These are phyloP conservation scores for Capsicum rhomboideum DNA, from an alignment of 257 asterid genomes.

Conservation along the genomic window DNA sequence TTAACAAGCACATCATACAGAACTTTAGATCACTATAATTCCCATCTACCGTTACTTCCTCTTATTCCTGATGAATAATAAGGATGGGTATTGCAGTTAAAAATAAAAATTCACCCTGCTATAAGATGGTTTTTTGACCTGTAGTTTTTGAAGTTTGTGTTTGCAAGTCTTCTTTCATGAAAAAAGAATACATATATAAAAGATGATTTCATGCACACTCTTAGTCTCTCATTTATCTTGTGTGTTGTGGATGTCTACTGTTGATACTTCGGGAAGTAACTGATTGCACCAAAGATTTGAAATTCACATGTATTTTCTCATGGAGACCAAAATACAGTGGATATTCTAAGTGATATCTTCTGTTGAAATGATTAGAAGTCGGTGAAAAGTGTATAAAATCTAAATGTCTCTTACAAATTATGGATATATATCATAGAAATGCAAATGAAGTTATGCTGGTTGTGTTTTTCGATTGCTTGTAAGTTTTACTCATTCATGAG, in stretches of 20 bases:
- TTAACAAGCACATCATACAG: background rate
- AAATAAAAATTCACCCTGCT: background rate
- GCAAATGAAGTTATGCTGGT: background rate
- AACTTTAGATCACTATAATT: conserved; percentile 2
- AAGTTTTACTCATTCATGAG: background rate
- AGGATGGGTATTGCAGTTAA: no score
- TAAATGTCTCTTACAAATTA: background rate
- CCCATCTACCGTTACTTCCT: background rate
- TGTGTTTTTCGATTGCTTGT: background rate
- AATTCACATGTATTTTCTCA: background rate
- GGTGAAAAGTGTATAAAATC: background rate
- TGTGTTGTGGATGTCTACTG: background rate
- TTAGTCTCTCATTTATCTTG: no score
- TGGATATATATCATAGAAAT: background rate
- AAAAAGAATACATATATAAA: no score
- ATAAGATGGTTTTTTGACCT: background rate
- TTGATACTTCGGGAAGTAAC: background rate
- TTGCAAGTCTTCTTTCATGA: background rate
- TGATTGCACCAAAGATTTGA: background rate
- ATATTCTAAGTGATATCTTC: background rate
- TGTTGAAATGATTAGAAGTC: background rate
- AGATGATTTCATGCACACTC: background rate
- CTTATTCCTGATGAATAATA: background rate
- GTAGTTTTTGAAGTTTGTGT: background rate
- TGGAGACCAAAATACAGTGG: background rate